Evolutionary conservation across 768 basidiomycete genomes (phyloP).

Genomic region (Tremella yokohamensis): DNA sequence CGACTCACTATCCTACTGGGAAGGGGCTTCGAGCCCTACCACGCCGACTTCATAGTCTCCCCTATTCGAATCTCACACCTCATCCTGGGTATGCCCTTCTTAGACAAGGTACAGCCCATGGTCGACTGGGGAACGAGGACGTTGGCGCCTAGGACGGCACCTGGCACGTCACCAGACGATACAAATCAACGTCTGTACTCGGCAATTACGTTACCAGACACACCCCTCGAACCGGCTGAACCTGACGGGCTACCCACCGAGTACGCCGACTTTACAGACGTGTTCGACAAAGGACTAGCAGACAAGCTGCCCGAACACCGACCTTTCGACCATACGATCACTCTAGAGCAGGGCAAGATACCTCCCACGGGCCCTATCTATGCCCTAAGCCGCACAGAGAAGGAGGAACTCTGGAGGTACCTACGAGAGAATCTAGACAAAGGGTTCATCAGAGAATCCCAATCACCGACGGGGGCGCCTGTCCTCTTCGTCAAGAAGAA

Average conservation of each 20-base stretch:
- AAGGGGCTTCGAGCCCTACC: background rate
- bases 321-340: conserved; percentile 16
- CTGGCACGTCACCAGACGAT: no score
- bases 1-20: background rate
- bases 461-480: conserved; percentile 16
- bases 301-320: conserved; percentile 16
- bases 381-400: conserved; percentile 49
- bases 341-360: conserved; percentile 13
- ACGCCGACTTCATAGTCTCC: background rate
- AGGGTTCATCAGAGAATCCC: conserved; percentile 11
- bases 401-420: conserved; percentile 49
- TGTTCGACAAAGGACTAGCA: conserved; percentile 15
- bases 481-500: conserved; percentile 53
- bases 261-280: conserved; percentile 11
- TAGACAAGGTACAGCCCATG: background rate
- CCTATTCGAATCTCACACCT: background rate
- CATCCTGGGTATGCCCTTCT: conserved; percentile 4
- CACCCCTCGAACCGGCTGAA: no score
- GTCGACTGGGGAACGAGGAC: conserved; percentile 24
- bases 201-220: no score
- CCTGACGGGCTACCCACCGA: conserved; percentile 6
- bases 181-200: no score
- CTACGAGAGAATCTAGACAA: conserved; percentile 51
- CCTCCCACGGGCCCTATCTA: conserved; percentile 51
- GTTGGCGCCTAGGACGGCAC: background rate